phyloP scores from a whole-genome alignment of 495 filamentous ascomycete species.

The Penicillium odoratum region DNA sequence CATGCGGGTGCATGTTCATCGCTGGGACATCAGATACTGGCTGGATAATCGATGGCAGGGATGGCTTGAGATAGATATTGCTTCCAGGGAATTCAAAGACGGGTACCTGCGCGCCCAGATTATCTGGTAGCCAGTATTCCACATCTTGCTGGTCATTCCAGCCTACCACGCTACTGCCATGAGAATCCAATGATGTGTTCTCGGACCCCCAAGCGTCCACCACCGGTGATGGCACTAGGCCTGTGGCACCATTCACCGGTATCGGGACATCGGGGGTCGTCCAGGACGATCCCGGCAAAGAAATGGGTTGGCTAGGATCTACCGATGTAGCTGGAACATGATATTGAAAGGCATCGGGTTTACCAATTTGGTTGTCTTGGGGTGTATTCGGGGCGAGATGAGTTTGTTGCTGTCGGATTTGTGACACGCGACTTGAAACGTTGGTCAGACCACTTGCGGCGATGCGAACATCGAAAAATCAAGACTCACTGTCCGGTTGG shows the following conservation, averaged over 20 bases:
- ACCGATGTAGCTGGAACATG: slow-evolving; percentile 22
- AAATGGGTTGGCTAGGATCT: slow-evolving; percentile 19
- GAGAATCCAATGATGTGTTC: slow-evolving; percentile 25
- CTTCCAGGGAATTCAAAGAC: slow-evolving; percentile 42
- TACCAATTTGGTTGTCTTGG: slow-evolving; percentile 14
- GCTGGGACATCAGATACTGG: slow-evolving; percentile 21
- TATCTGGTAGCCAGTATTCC: slow-evolving; percentile 47
- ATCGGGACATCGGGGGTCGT: slow-evolving; percentile 24
- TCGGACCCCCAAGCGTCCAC: slow-evolving; percentile 27
- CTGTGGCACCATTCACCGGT: slow-evolving; percentile 22
- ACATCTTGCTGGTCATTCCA: slow-evolving; percentile 38
- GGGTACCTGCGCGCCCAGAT: slow-evolving; percentile 33
- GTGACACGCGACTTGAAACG: slow-evolving; percentile 35
- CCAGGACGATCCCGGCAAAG: slow-evolving; percentile 25
- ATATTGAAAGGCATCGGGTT: slow-evolving; percentile 24
- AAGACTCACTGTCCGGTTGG: slow-evolving; percentile 43
- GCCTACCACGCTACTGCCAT: slow-evolving; percentile 22
- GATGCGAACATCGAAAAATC: slow-evolving; percentile 3
- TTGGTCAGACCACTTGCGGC: slow-evolving; percentile 8
- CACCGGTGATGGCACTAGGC: slow-evolving; percentile 16
- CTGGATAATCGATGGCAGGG: slow-evolving; percentile 44
- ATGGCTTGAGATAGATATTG: slow-evolving; percentile 40
- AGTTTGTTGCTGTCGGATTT: slow-evolving; percentile 45
- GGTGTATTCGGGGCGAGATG: slow-evolving; percentile 19
- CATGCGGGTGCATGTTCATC: slow-evolving; percentile 23